Evolutionary conservation across 495 filamentous ascomycete genomes (phyloP).

Genomic region (Lentithecium fluviatile): DNA sequence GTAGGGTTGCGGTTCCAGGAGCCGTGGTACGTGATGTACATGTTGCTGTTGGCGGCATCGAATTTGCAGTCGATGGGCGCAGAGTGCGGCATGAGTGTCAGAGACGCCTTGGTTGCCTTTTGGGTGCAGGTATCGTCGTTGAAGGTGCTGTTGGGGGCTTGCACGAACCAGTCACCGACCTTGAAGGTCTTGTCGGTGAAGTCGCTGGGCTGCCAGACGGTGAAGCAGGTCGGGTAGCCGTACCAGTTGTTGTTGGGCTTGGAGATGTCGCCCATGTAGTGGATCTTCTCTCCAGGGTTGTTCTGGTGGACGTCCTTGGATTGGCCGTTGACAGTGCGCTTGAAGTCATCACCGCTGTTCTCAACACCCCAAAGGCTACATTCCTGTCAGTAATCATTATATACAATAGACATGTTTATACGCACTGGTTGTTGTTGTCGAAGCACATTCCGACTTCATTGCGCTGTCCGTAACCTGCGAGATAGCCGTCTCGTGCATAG

Average conservation of each 20-base stretch:
- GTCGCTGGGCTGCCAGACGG: conserved; percentile 30
- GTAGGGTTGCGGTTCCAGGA: conserved; percentile 30
- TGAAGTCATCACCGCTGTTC: conserved; percentile 33
- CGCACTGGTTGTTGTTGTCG: conserved; percentile 30
- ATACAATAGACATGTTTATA: not conserved
- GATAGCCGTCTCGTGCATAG: conserved; percentile 17
- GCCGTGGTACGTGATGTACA: conserved; percentile 30
- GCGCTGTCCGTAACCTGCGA: conserved; percentile 27
- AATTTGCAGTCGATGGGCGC: conserved; percentile 35
- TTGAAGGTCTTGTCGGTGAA: conserved; percentile 33
- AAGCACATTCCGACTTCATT: conserved; percentile 35
- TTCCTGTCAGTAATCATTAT: conserved; percentile 1
- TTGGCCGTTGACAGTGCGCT: conserved; percentile 20
- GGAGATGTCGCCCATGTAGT: conserved; percentile 34
- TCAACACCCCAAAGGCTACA: conserved; percentile 33
- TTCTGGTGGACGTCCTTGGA: conserved; percentile 30
- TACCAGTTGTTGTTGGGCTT: conserved; percentile 33
- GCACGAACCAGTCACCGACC: conserved; percentile 35
- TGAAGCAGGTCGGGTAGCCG: conserved; percentile 35
- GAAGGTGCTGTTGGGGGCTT: conserved; percentile 17
- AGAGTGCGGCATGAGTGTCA: conserved; percentile 28
- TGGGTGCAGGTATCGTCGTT: conserved; percentile 25
- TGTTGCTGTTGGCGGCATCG: conserved; percentile 15
- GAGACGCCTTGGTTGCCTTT: conserved; percentile 2
- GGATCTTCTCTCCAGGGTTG: conserved; percentile 34